Percentiles rank a stretch among this genome's conserved stretches.
phyloP scores from a whole-genome alignment of 148 eudicot genomes.

The Heliosperma pusillum region DNA sequence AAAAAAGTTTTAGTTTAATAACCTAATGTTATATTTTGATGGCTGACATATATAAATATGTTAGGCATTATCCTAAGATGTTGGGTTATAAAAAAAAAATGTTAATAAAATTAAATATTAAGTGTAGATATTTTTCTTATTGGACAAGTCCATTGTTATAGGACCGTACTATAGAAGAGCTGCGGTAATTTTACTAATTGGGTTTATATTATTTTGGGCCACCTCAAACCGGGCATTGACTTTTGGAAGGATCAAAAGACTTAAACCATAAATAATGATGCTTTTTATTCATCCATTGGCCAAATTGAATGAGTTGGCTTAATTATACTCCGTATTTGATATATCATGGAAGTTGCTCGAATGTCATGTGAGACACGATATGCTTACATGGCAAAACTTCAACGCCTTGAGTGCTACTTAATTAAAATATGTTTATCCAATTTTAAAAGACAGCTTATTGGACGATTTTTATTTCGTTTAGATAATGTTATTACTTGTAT shows the following conservation, averaged over 20 bases:
- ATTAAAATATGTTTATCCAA: not conserved
- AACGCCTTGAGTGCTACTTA: not conserved
- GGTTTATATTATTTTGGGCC: conserved; percentile 11
- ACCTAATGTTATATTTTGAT: too few species aligned
- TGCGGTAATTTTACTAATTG: too few species aligned
- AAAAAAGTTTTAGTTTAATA: too few species aligned
- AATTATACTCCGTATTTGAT: not conserved
- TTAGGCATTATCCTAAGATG: too few species aligned
- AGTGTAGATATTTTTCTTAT: too few species aligned
- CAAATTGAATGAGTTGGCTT: not conserved
- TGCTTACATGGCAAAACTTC: not conserved
- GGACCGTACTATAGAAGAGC: too few species aligned
- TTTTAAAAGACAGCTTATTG: not conserved
- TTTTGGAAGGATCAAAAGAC: not conserved
- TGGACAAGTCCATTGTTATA: too few species aligned
- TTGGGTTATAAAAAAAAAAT: too few species aligned
- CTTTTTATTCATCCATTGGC: not conserved
- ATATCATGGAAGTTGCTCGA: not conserved
- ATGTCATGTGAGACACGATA: not conserved
- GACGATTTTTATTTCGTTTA: not conserved
- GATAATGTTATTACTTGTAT: not conserved
- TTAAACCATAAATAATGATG: not conserved
- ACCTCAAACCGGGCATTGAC: not conserved
- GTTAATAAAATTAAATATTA: too few species aligned
- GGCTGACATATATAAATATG: too few species aligned